Conservation (phyloP, 176 grass and related monocot genomes). For the Leersia perrieri region DNA sequence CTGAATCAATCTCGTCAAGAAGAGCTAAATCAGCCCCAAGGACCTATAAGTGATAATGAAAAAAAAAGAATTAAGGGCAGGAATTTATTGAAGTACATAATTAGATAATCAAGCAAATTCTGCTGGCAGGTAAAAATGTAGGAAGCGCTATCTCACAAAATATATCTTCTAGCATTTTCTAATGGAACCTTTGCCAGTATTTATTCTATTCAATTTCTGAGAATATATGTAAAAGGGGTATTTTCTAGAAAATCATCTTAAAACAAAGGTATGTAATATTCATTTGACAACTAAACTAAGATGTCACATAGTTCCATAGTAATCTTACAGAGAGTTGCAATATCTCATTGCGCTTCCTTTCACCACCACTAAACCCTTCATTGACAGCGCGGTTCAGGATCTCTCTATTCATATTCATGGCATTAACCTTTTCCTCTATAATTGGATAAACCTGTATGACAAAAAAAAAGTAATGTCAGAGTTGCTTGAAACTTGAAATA, state of each 20-base stretch:
- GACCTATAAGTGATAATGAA: constrained; percentile 60
- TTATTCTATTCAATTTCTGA: no score
- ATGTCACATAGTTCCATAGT: neutral
- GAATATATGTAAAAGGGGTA: neutral
- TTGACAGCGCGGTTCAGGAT: constrained; percentile 96
- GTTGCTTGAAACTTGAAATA: neutral
- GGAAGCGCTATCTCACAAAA: neutral
- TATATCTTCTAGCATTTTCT: neutral
- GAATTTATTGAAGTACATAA: constrained; percentile 11
- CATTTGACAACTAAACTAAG: neutral
- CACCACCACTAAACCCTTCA: constrained; percentile 95
- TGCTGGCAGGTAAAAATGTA: constrained; percentile 19
- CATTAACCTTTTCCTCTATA: constrained; percentile 61
- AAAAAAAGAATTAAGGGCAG: constrained; percentile 10
- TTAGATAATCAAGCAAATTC: constrained; percentile 19
- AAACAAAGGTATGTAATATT: neutral
- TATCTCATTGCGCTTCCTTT: constrained; percentile 98
- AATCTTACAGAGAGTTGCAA: constrained; percentile 88
- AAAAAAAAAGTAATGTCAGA: constrained; percentile 35
- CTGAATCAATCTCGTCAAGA: constrained; percentile 96
- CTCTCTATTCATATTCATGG: constrained; percentile 73
- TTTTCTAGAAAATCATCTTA: neutral
- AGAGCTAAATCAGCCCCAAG: constrained; percentile 89
- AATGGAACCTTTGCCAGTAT: neutral
- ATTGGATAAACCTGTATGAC: constrained; percentile 64